These are phyloP conservation scores for Hypoxylon sp. DNA, from an alignment of 2,329 filamentous ascomycete species.

Conservation along the genomic window DNA sequence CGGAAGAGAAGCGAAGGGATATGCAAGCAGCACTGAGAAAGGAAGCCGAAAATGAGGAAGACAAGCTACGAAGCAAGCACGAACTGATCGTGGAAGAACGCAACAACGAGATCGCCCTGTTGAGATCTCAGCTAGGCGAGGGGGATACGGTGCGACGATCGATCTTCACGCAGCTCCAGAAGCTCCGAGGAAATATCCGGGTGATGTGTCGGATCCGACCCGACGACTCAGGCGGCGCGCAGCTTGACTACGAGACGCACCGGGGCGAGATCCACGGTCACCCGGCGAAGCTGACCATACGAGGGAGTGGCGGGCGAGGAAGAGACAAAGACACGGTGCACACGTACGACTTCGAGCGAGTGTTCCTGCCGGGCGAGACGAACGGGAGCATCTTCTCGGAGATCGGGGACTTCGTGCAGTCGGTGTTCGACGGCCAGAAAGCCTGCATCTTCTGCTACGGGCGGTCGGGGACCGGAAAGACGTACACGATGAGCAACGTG, in stretches of 20 bases:
- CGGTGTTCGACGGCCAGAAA: conserved; percentile 93
- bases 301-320: no score
- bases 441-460: conserved; percentile 99
- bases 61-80: no score
- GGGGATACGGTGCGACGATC: conserved; percentile 71
- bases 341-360: conserved; percentile 85
- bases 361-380: conserved; percentile 78
- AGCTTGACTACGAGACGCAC: conserved; percentile 7
- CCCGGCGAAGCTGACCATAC: conserved; percentile 67
- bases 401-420: conserved; percentile 95
- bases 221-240: no score
- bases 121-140: conserved; percentile 25
- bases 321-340: conserved; percentile 55
- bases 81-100: no score
- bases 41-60: no score
- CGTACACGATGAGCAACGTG: conserved; percentile 81
- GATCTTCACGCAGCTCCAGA: conserved; percentile 95
- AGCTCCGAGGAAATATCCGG: conserved; percentile 94
- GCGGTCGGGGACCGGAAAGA: conserved; percentile 96
- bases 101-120: no score
- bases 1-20: background rate
- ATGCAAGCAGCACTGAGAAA: no score
- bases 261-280: conserved; percentile 14
- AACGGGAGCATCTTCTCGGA: conserved; percentile 92
- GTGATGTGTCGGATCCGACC: conserved; percentile 96